phyloP scores from a whole-genome alignment of 192 early-diverging fungal genomes.

The Podila epigama region DNA sequence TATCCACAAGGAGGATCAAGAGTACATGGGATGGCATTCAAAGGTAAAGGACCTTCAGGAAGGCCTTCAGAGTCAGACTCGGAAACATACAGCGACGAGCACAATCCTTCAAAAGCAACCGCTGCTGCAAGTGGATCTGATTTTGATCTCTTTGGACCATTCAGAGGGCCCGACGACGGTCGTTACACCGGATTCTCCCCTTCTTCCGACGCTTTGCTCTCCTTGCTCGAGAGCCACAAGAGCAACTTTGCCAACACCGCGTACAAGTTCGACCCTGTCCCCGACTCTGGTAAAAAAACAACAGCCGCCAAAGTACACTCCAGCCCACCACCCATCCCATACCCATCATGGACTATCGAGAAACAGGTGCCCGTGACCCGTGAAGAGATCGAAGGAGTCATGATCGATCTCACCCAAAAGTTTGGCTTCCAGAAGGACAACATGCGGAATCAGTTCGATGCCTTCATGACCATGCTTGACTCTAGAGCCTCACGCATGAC shows the following conservation, averaged over 20 bases:
- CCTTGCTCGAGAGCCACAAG: constrained; percentile 61
- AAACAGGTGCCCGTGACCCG: constrained; percentile 65
- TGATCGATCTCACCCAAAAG: constrained; percentile 64
- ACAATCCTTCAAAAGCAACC: constrained; percentile 1
- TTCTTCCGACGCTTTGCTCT: constrained; percentile 66
- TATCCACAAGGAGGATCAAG: not conserved
- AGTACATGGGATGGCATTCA: not conserved
- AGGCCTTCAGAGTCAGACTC: constrained; percentile 27
- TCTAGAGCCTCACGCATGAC: constrained; percentile 74
- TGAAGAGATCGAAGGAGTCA: constrained; percentile 68
- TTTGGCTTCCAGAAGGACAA: constrained; percentile 79
- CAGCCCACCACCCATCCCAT: constrained; percentile 6
- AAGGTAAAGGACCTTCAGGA: constrained; percentile 1
- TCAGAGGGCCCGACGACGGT: constrained; percentile 57
- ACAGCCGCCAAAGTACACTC: not conserved
- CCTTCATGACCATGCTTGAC: constrained; percentile 76
- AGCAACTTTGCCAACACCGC: not conserved
- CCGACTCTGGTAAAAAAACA: not conserved
- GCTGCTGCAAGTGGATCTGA: constrained; percentile 4
- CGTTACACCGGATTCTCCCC: constrained; percentile 67
- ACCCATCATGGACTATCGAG: constrained; percentile 57
- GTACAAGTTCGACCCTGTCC: constrained; percentile 1
- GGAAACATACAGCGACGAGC: constrained; percentile 23
- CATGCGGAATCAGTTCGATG: constrained; percentile 73
- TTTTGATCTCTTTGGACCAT: constrained; percentile 24